A percentile compares a stretch with the other conserved stretches of the same genome.
phyloP scores from a whole-genome alignment of 1,284 basidiomycete species.

The Pseudozyma hubeiensis region DNA sequence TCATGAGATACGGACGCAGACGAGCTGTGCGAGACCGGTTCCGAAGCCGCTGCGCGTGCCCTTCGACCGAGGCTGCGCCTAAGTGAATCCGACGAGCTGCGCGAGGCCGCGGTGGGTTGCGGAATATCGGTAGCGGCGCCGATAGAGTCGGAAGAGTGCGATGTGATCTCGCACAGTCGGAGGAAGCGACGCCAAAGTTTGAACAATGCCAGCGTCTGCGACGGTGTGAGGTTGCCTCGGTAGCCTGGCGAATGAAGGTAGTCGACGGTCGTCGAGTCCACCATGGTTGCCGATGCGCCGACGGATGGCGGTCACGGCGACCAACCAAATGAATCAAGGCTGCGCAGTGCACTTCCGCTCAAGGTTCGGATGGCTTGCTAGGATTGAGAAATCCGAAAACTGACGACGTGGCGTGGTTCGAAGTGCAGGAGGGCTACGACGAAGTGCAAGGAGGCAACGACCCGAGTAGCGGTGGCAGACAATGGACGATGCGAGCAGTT shows the following conservation, averaged over 20 bases:
- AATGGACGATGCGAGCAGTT: too few species aligned
- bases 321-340: not conserved
- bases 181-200: constrained; percentile 63
- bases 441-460: too few species aligned
- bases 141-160: constrained; percentile 43
- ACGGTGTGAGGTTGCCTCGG: constrained; percentile 52
- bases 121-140: constrained; percentile 18
- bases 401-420: too few species aligned
- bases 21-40: constrained; percentile 15
- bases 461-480: too few species aligned
- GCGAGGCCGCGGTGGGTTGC: constrained; percentile 20
- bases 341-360: not conserved
- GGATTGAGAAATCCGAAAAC: too few species aligned
- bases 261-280: constrained; percentile 31
- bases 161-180: constrained; percentile 54
- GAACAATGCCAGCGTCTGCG: constrained; percentile 58
- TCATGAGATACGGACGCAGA: constrained; percentile 37
- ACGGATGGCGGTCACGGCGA: not conserved
- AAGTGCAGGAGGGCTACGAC: too few species aligned
- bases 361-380: not conserved
- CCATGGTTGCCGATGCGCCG: constrained; percentile 14
- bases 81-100: constrained; percentile 26
- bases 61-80: constrained; percentile 22
- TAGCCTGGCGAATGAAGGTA: constrained; percentile 51
- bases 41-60: constrained; percentile 24